Evolutionary conservation across 2,329 filamentous ascomycete species (phyloP), one percentile per base, ranked within the genome.

Genomic region (Raffaelea albimanens): DNA sequence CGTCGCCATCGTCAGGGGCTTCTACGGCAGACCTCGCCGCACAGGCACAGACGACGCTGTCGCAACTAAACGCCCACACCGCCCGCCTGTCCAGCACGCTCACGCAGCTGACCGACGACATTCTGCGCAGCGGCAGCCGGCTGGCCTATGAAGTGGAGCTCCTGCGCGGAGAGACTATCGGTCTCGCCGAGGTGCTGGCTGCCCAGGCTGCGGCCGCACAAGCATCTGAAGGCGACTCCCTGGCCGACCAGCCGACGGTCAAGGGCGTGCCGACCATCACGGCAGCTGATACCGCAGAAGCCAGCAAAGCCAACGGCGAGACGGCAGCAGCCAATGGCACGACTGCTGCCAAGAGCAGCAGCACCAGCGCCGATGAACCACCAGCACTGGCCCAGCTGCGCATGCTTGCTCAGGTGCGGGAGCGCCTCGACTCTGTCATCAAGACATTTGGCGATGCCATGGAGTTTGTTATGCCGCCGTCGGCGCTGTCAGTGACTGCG

Each of bases 131-230:
- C 58, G 87, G 90, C 22, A 88, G 87, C 54, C 78, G 91, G 4
- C 70, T 98, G 49, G 88, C 90, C 19, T 98, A 98, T 60, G 87
- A 97, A 65, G 91, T 97, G 19, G 91, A 97, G 65, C 77, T 97
- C 18, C 66, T 97, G 43, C 80, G 89, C n/a, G 90, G 90, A 53
- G 90, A 96, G 65, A 85, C 88, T 2, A 67, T 89, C 42, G 76
- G 85, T n/a, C 69, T 96, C 33, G 81, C 82, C 1, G 90, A 96
- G 60, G 76, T 83, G 2, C 69, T 97, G 56, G 79, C 81, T 5
- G 85, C 75, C 0, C 65, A 95, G 73, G 13, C 34, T 8, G 34
- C 34, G 8, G 18, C 5, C 5, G 34, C 34, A 16, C 7, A 5
- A 19, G 13, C 34, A 38, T 5, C 34, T 8, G 14, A 8, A n/a